Conservation (phyloP, 2,329 filamentous ascomycete species). For the Ambrosiella xylebori region DNA sequence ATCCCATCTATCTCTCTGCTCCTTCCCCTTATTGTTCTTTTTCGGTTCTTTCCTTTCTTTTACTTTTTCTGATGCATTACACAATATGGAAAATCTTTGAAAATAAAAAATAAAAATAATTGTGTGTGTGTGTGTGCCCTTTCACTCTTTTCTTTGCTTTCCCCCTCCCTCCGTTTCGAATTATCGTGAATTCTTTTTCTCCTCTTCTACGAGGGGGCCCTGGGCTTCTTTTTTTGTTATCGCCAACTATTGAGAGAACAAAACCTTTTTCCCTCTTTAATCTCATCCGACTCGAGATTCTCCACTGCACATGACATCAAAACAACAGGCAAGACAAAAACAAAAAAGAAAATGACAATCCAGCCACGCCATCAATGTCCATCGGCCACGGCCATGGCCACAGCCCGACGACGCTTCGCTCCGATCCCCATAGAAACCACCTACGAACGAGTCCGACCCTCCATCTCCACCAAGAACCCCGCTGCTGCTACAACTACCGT, state of each 20-base stretch:
- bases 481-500: background rate
- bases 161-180: background rate
- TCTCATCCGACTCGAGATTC: no score
- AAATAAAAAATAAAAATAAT: no score
- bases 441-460: constrained; percentile 37
- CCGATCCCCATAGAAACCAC: constrained; percentile 59
- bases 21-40: background rate
- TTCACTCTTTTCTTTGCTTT: background rate
- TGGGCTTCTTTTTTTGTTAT: no score
- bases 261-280: no score
- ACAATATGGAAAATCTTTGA: background rate
- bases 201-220: background rate
- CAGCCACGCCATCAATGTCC: background rate
- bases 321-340: background rate
- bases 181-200: background rate
- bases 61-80: background rate
- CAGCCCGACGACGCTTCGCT: constrained; percentile 39
- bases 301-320: background rate
- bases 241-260: no score
- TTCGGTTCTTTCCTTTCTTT: background rate
- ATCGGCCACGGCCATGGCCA: background rate
- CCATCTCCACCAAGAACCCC: constrained; percentile 11
- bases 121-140: no score
- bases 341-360: background rate
- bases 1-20: background rate